Percentiles rank a stretch among this genome's conserved stretches.
Evolutionary conservation across 2,329 filamentous ascomycete genomes (phyloP).

Genomic region (Sporothrix luriei): DNA sequence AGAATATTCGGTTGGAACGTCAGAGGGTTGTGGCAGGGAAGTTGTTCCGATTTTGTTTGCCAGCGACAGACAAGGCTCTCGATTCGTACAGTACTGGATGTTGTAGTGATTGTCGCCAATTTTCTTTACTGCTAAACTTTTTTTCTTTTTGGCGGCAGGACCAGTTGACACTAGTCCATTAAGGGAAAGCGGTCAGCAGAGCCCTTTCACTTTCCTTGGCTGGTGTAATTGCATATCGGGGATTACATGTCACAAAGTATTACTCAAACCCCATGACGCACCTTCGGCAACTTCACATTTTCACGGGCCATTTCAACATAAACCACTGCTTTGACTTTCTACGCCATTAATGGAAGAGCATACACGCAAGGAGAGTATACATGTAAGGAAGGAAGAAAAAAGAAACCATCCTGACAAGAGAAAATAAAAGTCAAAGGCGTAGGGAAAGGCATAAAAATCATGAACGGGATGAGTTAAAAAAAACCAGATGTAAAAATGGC

Average conservation of each 20-base stretch:
- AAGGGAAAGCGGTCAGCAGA: conserved; percentile 26
- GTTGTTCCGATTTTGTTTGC: not conserved
- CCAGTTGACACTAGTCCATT: not conserved
- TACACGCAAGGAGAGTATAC: conserved; percentile 24
- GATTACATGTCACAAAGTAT: not conserved
- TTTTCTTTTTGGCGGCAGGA: conserved; percentile 30
- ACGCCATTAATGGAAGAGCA: conserved; percentile 10
- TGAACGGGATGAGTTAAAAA: not conserved
- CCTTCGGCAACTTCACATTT: not conserved
- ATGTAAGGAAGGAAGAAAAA: conserved; percentile 24
- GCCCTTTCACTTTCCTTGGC: not conserved
- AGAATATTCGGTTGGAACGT: too few species aligned
- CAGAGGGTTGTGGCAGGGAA: not conserved
- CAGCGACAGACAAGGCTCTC: not conserved
- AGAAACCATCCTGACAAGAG: conserved; percentile 32
- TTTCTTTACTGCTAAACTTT: conserved; percentile 28
- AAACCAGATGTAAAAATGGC: conserved; percentile 13
- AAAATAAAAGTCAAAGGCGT: conserved; percentile 25
- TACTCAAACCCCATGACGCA: not conserved
- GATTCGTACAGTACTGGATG: not conserved
- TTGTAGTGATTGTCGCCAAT: conserved; percentile 21
- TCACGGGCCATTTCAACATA: conserved; percentile 6
- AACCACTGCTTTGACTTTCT: conserved; percentile 17
- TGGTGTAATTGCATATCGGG: conserved; percentile 13
- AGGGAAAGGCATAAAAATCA: not conserved